Evolutionary conservation across 2,329 filamentous ascomycete genomes (phyloP), one percentile per base, ranked within the genome.

Genomic region (Penicillium palitans): DNA sequence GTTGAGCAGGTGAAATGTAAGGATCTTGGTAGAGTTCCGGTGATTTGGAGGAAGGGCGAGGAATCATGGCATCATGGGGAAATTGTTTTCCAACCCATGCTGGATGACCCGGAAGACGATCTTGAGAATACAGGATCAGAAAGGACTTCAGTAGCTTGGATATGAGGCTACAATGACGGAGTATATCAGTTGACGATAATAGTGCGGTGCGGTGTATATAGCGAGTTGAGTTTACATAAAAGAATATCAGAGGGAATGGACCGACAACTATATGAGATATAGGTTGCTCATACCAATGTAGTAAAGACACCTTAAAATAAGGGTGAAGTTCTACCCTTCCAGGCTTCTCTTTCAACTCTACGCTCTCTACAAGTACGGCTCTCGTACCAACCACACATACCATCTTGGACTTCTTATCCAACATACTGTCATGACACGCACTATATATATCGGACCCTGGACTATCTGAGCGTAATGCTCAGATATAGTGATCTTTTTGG

Each of bases 21-120:
- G 19, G 25, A 57, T 31, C 21, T 52, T 19, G 54, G 39, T 4
- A 44, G 39, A 1, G 40, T 52, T 5, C 47, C 40, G 5, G 31
- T 57, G 8, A 17, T 57, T 49, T 57, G 54, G 54, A 52, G 33
- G 7, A 53, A 46, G 31, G 12, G 42, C 2, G 27, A 24, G 27
- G 50, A 12, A 52, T 24, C 29, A 8, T 53, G 50, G 40, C 29
- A 45, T 45, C 50, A 53, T 37, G 50, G 50, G 4, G 50, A 53
- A 35, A 53, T 53, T 45, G 25, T 35, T 24, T 53, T 53, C 12
- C 40, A 45, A 6, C 40, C 50, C 4, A 45, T 53, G 50, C 31
- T 53, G 4, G 40, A 45, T 37, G 40, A 45, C 10, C 24, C 39
- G 6, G 35, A 53, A 37, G 50, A 53, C 1, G 29, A 45, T 9